Percentiles rank a stretch among this genome's conserved stretches.
phyloP scores from a whole-genome alignment of 768 basidiomycete species.

The Kwoniella europaea region DNA sequence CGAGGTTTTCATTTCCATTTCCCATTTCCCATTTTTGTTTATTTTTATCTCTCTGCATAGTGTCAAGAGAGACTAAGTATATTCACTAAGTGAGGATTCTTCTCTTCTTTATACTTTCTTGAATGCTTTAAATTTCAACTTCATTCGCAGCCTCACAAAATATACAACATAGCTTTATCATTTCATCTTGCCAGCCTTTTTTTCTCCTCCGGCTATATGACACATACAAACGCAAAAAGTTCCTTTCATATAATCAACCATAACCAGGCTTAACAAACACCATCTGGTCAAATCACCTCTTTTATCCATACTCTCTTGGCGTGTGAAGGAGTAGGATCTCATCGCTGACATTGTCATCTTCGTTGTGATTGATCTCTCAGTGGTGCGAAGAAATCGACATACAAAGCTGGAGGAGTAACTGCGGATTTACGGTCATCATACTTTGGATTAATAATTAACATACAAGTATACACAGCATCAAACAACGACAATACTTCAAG shows the following conservation, averaged over 20 bases:
- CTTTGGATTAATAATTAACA: no score
- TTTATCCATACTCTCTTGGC: constrained; percentile 3
- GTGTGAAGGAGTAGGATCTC: neutral
- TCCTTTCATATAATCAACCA: neutral
- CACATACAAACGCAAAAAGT: neutral
- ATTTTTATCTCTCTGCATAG: no score
- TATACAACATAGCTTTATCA: neutral
- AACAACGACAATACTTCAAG: neutral
- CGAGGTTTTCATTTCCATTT: neutral
- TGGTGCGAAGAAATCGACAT: neutral
- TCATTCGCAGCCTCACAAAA: neutral
- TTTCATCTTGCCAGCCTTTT: constrained; percentile 3
- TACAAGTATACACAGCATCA: constrained; percentile 8
- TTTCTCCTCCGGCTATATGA: neutral
- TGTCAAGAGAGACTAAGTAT: no score
- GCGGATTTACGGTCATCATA: neutral
- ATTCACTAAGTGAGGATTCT: neutral
- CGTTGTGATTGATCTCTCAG: neutral
- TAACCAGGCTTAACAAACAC: neutral
- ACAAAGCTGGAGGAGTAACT: neutral
- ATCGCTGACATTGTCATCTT: neutral
- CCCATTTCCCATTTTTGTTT: no score
- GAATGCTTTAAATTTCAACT: constrained; percentile 1
- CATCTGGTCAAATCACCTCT: neutral
- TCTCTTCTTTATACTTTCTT: neutral